Base-by-base conservation (phyloP, 1,139 yeast species). In the Candida tetrigidarum region DNA sequence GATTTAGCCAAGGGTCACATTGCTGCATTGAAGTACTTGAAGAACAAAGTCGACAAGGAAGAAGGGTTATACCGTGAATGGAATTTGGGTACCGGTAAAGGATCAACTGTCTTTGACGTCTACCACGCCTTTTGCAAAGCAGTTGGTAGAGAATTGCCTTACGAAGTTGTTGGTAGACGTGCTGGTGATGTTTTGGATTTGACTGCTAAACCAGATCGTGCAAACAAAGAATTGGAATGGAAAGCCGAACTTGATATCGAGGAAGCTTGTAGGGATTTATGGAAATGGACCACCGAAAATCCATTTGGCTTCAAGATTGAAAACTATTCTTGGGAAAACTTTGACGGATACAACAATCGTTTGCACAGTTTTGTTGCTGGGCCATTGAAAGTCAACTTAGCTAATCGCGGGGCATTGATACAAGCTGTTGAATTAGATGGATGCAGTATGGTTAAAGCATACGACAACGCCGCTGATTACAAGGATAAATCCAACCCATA, bases 11-110 rank as follows among this genome's bases (percentile, higher is more conserved):
- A 74, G 56, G 96, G 95, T 41, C 95, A 87, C 54, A 71, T 86
- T 50, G 82, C 91, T 33, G 91, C 93, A 7, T 70, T 87, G 55
- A 68, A 77, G 41, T 81, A 83, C 62, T 74, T 87, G 47, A 75
- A 76, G 49, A 56, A 60, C n/a, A 39, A 50, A 58, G 7, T 56
- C 62, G 16, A 32, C 6, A 20, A 6, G 6, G 16, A 14, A n/a
- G 55, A 63, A 26, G 89, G 88, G 5, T 70, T 80, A 47, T 82
- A 78, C 59, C 76, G 92, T 45, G 93, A 83, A 59, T 88, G 95
- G 95, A 88, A 88, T 60, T 76, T 87, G 50, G 96, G 96, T 38
- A 83, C 93, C 19, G 96, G 96, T 39, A 78, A 73, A 37, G 96
- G 96, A 5, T 74, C 86, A 7, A 86, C 95, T 2, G 96, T 87